Evolutionary conservation across 305 asterid genomes (phyloP), one percentile per base, ranked within the genome.

Genomic region (Fraxinus baroniana): DNA sequence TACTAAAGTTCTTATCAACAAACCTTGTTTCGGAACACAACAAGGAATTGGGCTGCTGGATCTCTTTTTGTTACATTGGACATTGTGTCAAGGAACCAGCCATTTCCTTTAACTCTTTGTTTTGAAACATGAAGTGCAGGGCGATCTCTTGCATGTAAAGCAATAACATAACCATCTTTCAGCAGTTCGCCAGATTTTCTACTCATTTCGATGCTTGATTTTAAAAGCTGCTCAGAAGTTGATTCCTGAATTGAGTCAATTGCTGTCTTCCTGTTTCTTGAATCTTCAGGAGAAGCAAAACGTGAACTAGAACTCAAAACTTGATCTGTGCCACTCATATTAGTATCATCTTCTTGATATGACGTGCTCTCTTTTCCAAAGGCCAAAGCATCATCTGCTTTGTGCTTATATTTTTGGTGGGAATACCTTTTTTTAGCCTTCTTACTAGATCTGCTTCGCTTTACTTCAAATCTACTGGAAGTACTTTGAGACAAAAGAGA

Each of bases 1-100:
- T 18, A 77, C 32, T 57, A 78, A 79, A 39, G 41, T 81, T 77
- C 18, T 84, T 75, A 82, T 83, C 39, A 9, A 68, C 90, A 79
- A 57, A 94, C 99, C 99, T 95, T 93, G 93, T 90, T 92, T 85
- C 95, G 90, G 86, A 89, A 88, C 74, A 90, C 99, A 80, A 95
- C 94, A 74, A 97, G 95, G 85, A 97, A 95, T 86, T 97, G 99
- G 74, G 98, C 97, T 26, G 98, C 98, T 80, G 99, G 98, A 88
- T 97, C 98, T 87, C 97, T 92, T 92, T 92, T 95, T 71, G 97
- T 88, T 26, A 95, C 95, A 84, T 90, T 91, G 35, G 97, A 85
- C 91, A 92, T 82, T 12, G 97, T 88, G 83, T 97, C 99, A 33
- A 97, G 93, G 91, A 97, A 93, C 98, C 99, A 97, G 64, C 97